Conservation (phyloP, 257 asterid species). For the Solanum clarkiae region DNA sequence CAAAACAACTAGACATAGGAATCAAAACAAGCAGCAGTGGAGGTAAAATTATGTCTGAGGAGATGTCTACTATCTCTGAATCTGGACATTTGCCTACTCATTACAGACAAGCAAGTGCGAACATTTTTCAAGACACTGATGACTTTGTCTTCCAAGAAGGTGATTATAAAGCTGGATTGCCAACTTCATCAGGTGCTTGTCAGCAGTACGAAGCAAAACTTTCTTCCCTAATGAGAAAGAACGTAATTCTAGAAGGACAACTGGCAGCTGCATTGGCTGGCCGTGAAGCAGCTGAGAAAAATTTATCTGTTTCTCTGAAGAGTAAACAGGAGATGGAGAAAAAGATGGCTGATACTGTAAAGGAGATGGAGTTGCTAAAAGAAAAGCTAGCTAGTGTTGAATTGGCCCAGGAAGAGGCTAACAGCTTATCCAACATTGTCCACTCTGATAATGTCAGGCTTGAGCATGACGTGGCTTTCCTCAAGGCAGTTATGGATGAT, state of each 20-base stretch:
- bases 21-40: conserved; percentile 18
- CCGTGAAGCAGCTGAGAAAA: conserved; percentile 70
- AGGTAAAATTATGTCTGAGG: conserved; percentile 33
- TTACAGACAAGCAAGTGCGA: conserved; percentile 44
- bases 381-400: conserved; percentile 76
- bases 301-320: conserved; percentile 41
- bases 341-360: conserved; percentile 44
- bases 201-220: conserved; percentile 65
- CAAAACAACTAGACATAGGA: conserved; percentile 33
- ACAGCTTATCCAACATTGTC: conserved; percentile 74
- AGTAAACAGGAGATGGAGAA: conserved; percentile 69
- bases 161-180: conserved; percentile 43
- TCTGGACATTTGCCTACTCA: conserved; percentile 27
- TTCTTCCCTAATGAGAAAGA: conserved; percentile 48
- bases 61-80: conserved; percentile 24
- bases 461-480: conserved; percentile 95
- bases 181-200: conserved; percentile 33
- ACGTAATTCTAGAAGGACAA: conserved; percentile 66
- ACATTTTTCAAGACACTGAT: conserved; percentile 34
- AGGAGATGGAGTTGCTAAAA: conserved; percentile 74
- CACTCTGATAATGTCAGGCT: conserved; percentile 95
- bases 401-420: conserved; percentile 84
- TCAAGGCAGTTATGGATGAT: conserved; percentile 87
- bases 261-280: conserved; percentile 52
- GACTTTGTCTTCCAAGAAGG: conserved; percentile 35